Evolutionary conservation across 768 basidiomycete genomes (phyloP), one percentile per base, ranked within the genome.

Genomic region (Lactifluus pinguis): DNA sequence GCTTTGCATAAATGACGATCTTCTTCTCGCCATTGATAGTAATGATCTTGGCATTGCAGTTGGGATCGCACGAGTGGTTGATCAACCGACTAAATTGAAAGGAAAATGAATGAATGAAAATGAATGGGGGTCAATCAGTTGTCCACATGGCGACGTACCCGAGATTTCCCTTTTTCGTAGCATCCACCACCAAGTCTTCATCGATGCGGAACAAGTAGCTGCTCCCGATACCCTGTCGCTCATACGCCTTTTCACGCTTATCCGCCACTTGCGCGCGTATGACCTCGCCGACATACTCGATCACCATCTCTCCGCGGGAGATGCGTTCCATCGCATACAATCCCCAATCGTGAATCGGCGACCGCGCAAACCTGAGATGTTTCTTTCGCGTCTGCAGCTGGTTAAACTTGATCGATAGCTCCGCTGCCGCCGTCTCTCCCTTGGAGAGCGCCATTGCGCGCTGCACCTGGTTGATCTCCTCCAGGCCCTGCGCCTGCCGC

Each of bases 1-100:
- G 84, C 74, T 98, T 97, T 36, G 97, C 97, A 72, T 99, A 99
- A 55, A 99, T 99, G 70, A 99, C 97, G 68, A 99, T 99, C 82
- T 97, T 94, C 80, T 94, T 94, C 75, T 89, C 90, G 48, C 89
- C 86, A 69, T 80, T 93, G 72, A 93, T 91, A 64, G 88, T 91
- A 67, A 92, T 92, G 69, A 91, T 92, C 76, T 91, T 92, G 47
- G 90, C 90, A 10, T 86, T 92, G 69, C 90, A 91, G 64, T 91
- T 92, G 14, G 97, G 97, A 68, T 95, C 92, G 70, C 97, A 99
- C 48, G 94, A 98, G 69, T 99, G 97, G 72, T 99, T 99, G 74
- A 99, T 99, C 69, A 99, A 75, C 49, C 97, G 95, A 58, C 95
- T 97, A 63, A 17, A 6, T 14, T 8, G 54, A 25, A 15, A 54